Percentiles rank a stretch among this genome's conserved stretches.
These are phyloP conservation scores for Tulasnella sp. DNA, from an alignment of 768 basidiomycete species.

Conservation along the genomic window DNA sequence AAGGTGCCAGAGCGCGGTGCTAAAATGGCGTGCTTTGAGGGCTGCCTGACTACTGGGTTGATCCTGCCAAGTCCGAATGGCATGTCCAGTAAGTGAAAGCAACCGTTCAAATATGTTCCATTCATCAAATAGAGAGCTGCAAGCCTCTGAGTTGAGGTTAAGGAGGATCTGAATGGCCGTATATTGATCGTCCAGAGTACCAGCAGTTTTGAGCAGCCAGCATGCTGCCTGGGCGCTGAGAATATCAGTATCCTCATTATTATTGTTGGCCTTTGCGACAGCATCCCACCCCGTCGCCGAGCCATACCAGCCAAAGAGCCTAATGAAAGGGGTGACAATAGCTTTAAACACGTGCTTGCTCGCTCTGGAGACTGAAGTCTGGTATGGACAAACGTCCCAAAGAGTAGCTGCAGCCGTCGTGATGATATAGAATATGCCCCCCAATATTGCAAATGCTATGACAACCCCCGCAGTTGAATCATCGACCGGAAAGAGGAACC, in stretches of 20 bases:
- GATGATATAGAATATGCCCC: not conserved
- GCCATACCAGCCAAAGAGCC: not conserved
- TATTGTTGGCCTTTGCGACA: no score
- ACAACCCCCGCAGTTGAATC: not conserved
- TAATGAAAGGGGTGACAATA: not conserved
- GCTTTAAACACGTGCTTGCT: slow-evolving; percentile 30
- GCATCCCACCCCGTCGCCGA: no score
- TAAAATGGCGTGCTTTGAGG: not conserved
- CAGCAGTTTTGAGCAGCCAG: not conserved
- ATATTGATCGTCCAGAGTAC: not conserved
- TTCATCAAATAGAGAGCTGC: not conserved
- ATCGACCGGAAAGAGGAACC: slow-evolving; percentile 7
- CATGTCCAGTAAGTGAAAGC: not conserved
- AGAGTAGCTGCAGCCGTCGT: not conserved
- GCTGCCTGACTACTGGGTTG: not conserved
- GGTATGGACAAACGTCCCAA: not conserved
- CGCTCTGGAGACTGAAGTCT: not conserved
- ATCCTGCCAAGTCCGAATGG: not conserved
- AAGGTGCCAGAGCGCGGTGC: not conserved
- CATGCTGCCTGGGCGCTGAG: not conserved
- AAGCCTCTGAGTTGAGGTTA: not conserved
- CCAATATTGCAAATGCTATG: not conserved
- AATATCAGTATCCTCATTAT: not conserved
- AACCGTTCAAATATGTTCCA: not conserved
- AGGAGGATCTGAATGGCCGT: not conserved